A percentile compares a stretch with the other conserved stretches of the same genome.
Evolutionary conservation across 2,329 filamentous ascomycete species (phyloP).

Genomic region (Thelonectria rubi): DNA sequence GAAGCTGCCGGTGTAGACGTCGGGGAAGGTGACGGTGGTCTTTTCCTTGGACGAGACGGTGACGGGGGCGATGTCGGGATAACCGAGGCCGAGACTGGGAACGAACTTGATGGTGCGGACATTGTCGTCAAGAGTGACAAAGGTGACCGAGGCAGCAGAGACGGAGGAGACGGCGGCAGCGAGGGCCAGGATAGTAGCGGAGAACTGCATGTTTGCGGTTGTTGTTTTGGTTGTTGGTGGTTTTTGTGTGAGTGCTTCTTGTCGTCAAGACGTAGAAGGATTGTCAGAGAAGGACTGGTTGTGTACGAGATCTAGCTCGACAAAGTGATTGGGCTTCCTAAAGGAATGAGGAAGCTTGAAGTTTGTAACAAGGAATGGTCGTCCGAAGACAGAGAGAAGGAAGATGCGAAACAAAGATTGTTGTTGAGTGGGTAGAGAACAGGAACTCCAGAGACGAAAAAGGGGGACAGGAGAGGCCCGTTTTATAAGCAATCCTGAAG

Average conservation of each 20-base stretch:
- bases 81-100: constrained; percentile 48
- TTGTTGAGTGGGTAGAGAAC: constrained; percentile 29
- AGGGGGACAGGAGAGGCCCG: constrained; percentile 34
- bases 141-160: constrained; percentile 62
- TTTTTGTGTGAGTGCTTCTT: constrained; percentile 26
- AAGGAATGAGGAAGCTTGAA: constrained; percentile 46
- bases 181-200: constrained; percentile 54
- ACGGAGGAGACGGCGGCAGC: constrained; percentile 54
- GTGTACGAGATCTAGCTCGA: constrained; percentile 43
- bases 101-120: constrained; percentile 63
- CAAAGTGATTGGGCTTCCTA: constrained; percentile 36
- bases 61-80: constrained; percentile 48
- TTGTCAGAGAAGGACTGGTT: constrained; percentile 38
- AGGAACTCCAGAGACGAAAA: constrained; percentile 25
- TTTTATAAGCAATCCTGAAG: constrained; percentile 43
- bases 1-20: constrained; percentile 60
- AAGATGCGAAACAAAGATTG: constrained; percentile 38
- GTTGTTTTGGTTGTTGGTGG: constrained; percentile 22
- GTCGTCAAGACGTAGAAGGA: constrained; percentile 44
- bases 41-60: constrained; percentile 51
- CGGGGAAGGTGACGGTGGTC: constrained; percentile 54
- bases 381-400: constrained; percentile 42
- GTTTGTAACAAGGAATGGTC: constrained; percentile 40
- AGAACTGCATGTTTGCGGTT: constrained; percentile 63
- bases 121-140: constrained; percentile 65